phyloP scores from a whole-genome alignment of 2,329 filamentous ascomycete genomes.

The Dactylellina sp. region DNA sequence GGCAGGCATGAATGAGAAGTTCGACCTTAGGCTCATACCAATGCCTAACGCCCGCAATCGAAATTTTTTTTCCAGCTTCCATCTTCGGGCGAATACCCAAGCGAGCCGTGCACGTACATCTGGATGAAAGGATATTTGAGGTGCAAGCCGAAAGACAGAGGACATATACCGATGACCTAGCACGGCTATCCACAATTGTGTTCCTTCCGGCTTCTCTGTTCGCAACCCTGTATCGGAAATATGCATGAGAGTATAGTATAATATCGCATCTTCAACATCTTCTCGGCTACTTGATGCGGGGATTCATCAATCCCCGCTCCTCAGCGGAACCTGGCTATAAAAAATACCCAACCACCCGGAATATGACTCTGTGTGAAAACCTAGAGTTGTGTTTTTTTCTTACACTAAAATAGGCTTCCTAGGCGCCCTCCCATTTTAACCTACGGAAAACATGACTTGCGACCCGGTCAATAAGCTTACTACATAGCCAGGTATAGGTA shows the following conservation, averaged over 20 bases:
- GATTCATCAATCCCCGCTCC: neutral
- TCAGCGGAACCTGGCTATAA: neutral
- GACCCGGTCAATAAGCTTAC: too few relatives aligned
- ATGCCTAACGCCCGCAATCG: too few relatives aligned
- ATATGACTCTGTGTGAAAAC: too few relatives aligned
- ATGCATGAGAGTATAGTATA: neutral
- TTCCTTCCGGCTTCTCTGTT: neutral
- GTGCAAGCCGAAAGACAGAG: neutral
- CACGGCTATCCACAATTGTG: too few relatives aligned
- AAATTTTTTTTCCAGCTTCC: constrained; percentile 13
- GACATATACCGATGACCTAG: neutral
- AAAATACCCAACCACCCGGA: too few relatives aligned
- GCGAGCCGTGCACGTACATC: neutral
- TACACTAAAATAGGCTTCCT: constrained; percentile 2
- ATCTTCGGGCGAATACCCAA: neutral
- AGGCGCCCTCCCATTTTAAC: neutral
- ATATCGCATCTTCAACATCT: neutral
- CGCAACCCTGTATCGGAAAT: neutral
- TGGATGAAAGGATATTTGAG: neutral
- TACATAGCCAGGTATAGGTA: too few relatives aligned
- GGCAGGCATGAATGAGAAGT: neutral
- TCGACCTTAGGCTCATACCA: too few relatives aligned
- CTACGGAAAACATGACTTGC: too few relatives aligned
- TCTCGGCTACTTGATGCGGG: neutral
- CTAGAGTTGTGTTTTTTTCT: too few relatives aligned